Conservation (phyloP, 192 early-diverging fungal genomes). For the Ambispora gerdemannii region DNA sequence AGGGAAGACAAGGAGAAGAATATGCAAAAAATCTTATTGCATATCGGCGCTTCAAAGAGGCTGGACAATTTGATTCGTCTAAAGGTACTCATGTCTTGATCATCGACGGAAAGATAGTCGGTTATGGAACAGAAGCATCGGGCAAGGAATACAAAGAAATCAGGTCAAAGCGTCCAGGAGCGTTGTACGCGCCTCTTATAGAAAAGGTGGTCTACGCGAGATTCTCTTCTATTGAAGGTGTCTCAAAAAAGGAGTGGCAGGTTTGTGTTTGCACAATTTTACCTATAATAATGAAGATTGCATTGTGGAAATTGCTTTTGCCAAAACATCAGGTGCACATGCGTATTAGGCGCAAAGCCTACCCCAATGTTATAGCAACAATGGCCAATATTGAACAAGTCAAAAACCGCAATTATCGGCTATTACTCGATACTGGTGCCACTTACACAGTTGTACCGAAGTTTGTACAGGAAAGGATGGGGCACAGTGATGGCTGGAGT, state of each 20-base stretch:
- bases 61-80: neutral
- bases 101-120: neutral
- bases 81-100: neutral
- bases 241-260: conserved; percentile 6
- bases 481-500: neutral
- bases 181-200: conserved; percentile 6
- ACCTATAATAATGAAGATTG: conserved; percentile 1
- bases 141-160: neutral
- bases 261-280: conserved; percentile 17
- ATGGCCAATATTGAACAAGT: conserved; percentile 10
- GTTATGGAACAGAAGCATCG: neutral
- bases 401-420: neutral
- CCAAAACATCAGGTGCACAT: conserved; percentile 20
- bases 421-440: neutral
- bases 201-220: neutral
- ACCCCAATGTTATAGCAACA: neutral
- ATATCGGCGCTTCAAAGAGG: neutral
- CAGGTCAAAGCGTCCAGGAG: neutral
- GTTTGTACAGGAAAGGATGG: neutral
- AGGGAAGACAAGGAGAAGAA: conserved; percentile 5
- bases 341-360: neutral
- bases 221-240: neutral
- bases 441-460: neutral
- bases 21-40: neutral
- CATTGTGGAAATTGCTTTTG: neutral